Percentiles rank a stretch among this genome's conserved stretches.
These are phyloP conservation scores for Diaporthe sp. DNA, from an alignment of 2,329 filamentous ascomycete species.

Conservation along the genomic window DNA sequence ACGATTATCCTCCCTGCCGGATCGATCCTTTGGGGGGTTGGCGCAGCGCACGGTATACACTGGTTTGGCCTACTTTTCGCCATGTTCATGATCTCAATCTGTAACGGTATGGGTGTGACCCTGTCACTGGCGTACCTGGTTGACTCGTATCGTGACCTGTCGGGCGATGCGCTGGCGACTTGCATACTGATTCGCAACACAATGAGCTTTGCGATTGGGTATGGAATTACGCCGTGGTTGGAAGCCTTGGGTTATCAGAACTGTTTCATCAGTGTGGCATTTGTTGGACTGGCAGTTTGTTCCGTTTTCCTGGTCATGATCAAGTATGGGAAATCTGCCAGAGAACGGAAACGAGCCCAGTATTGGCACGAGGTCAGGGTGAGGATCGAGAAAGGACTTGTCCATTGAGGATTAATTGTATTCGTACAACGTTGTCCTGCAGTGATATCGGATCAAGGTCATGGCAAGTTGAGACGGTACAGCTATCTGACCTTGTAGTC, in stretches of 20 bases:
- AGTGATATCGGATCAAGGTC: neutral
- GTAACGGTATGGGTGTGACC: slow-evolving; percentile 59
- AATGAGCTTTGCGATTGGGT: slow-evolving; percentile 43
- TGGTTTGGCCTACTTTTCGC: slow-evolving; percentile 61
- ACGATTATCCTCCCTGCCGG: slow-evolving; percentile 59
- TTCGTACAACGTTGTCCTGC: too few relatives aligned
- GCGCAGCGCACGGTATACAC: slow-evolving; percentile 62
- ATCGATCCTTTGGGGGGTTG: slow-evolving; percentile 65
- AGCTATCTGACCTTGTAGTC: neutral
- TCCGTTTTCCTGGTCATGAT: slow-evolving; percentile 50
- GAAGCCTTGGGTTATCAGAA: slow-evolving; percentile 40
- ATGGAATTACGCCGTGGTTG: slow-evolving; percentile 42
- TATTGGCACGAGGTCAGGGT: slow-evolving; percentile 50
- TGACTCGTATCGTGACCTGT: slow-evolving; percentile 62
- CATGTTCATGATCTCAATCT: slow-evolving; percentile 60
- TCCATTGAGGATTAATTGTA: slow-evolving; percentile 44
- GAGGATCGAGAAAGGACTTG: slow-evolving; percentile 48
- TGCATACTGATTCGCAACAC: slow-evolving; percentile 56
- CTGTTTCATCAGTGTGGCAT: slow-evolving; percentile 47
- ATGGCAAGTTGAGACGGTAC: neutral
- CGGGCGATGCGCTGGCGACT: slow-evolving; percentile 63
- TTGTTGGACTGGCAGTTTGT: slow-evolving; percentile 50
- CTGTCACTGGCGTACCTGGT: slow-evolving; percentile 62
- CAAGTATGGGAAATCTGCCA: slow-evolving; percentile 49
- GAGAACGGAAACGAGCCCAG: slow-evolving; percentile 47